A percentile compares a stretch with the other conserved stretches of the same genome.
phyloP scores from a whole-genome alignment of 2,329 filamentous ascomycete genomes.

The Ilyonectria destructans region DNA sequence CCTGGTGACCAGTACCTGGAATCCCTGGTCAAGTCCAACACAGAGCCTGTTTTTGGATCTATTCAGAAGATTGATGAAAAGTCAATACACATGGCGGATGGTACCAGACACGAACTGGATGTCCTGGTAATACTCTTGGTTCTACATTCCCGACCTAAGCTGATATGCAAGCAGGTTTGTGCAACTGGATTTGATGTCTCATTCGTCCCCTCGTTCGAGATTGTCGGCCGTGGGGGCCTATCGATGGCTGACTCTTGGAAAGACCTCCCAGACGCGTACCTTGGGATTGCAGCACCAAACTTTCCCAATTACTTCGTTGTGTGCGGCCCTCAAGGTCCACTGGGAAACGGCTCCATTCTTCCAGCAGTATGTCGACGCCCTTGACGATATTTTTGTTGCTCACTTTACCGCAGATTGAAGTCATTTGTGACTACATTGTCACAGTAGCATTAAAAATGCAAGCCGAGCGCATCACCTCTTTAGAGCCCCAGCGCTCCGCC shows the following conservation, averaged over 20 bases:
- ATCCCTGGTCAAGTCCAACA: not conserved
- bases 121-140: not conserved
- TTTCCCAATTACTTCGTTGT: slow-evolving; percentile 14
- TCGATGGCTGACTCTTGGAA: not conserved
- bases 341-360: slow-evolving; percentile 5
- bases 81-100: not conserved
- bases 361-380: not conserved
- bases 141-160: too few relatives aligned
- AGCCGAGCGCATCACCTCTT: not conserved
- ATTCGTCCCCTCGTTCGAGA: not conserved
- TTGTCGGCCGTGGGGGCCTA: not conserved
- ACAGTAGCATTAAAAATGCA: not conserved
- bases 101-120: slow-evolving; percentile 1
- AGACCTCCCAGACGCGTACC: not conserved
- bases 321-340: not conserved
- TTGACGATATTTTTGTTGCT: not conserved
- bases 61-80: not conserved
- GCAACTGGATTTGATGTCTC: slow-evolving; percentile 5
- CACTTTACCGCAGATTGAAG: not conserved
- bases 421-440: not conserved
- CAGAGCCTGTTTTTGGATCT: not conserved
- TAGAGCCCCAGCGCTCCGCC: not conserved
- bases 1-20: slow-evolving; percentile 4
- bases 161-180: not conserved
- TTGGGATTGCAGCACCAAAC: slow-evolving; percentile 3